Evolutionary conservation across 139 green algal species (phyloP), one percentile per base, ranked within the genome.

Genomic region (Chlorella ohadii): DNA sequence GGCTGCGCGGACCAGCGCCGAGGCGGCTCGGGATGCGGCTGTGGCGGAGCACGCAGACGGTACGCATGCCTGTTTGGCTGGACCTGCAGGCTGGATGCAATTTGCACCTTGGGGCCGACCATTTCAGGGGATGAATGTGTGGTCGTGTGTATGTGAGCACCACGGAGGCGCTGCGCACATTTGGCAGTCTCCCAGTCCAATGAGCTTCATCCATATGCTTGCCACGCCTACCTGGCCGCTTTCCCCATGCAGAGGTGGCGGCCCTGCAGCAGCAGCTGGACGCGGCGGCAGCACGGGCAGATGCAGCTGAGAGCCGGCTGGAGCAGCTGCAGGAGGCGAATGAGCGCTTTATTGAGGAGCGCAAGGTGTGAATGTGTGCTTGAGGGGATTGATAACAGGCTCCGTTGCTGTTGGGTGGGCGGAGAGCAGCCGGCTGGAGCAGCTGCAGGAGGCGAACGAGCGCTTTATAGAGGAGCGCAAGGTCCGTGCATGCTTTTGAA

Each of bases 401-500:
- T n/a, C n/a, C n/a, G n/a, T n/a, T n/a, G n/a, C n/a, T n/a, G n/a
- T n/a, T n/a, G n/a, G n/a, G n/a, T n/a, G n/a, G n/a, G n/a, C n/a
- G n/a, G n/a, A n/a, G n/a, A n/a, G n/a, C n/a, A 31, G 65, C 33
- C 75, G 84, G 65, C 66, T 90, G 44, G 87, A 91, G 67, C 73
- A 83, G 36, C 72, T 91, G 84, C 84, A 91, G 81, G 71, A 70
- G 6, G 77, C 81, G 1, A 83, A 80, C 0, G 71, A 87, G 16
- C 38, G 63, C 39, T 61, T 86, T 25, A 77, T 90, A 0, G 81
- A 86, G 55, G 90, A 92, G 74, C 83, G 89, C 68, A 87, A 93
- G 82, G 72, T 84, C 51, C 20, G 75, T 85, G 39, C 9, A 86
- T 78, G 44, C 11, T 55, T 55, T n/a, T n/a, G n/a, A n/a, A n/a